Base-by-base conservation (phyloP, 768 basidiomycete genomes). In the Leccinum subtestaceum region DNA sequence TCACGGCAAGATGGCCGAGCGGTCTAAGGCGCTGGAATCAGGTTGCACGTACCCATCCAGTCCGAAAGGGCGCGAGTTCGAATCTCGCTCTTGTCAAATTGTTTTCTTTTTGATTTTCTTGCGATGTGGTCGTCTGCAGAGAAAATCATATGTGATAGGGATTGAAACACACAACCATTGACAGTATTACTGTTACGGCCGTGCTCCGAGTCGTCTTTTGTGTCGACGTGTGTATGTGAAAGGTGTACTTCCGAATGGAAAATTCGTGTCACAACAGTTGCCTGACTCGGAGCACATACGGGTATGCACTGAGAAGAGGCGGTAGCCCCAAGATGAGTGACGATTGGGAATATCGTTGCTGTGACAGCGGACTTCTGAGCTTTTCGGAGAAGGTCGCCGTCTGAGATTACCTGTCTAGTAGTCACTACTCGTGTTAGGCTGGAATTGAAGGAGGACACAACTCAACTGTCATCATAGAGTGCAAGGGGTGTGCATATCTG, bases 11-110 rank as follows among this genome's bases (percentile, higher is more conserved):
- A 79, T 81, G 80, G 81, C 80, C 81, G 80, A 82, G 81, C 78
- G 80, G 81, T 81, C 80, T 76, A 81, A 82, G 80, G 80, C 80
- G 80, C 80, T 77, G 78, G 81, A 82, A 76, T 80, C 76, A 80
- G 78, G 78, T 60, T 47, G 46, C 21, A 15, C 11, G 3, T n/a
- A 52, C 63, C 64, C 48, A 64, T 64, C 63, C 63, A 64, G 63
- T 64, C 63, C 61, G 60, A 51, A 51, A 51, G 71, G 71, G 71
- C 71, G 63, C 71, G 71, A 73, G 71, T 72, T 72, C 72, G 71
- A 72, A 72, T 72, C 71, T 73, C 72, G 67, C 63, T 73, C 69
- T 69, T 73, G 71, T 72, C 71, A 74, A 40, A 50, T 11, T 0
- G 1, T 61, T 72, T 70, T 62, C 1, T 4, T 32, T n/a, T 32